Conservation (phyloP, 331 rosid species). For the Malus hybrid region DNA sequence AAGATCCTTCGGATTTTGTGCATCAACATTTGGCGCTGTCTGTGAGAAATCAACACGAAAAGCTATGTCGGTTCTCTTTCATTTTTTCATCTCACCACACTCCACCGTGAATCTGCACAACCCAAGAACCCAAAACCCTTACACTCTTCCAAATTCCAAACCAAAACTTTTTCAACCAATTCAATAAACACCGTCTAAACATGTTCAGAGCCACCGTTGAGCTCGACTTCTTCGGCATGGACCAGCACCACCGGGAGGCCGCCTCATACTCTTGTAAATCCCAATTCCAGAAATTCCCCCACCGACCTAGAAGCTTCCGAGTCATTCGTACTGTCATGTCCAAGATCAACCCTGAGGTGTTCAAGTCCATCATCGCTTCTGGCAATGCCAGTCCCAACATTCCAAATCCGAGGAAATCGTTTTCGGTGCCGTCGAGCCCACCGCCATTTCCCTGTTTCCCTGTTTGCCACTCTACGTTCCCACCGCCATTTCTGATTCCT, state of each 20-base stretch:
- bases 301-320: conserved; percentile 34
- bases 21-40: too few relatives aligned
- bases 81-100: too few relatives aligned
- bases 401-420: neutral
- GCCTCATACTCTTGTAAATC: conserved; percentile 9
- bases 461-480: conserved; percentile 17
- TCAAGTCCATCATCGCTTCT: conserved; percentile 31
- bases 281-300: conserved; percentile 39
- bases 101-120: too few relatives aligned
- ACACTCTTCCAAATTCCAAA: neutral
- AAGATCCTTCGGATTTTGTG: too few relatives aligned
- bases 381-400: neutral
- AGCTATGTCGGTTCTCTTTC: too few relatives aligned
- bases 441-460: neutral
- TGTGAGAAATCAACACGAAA: too few relatives aligned
- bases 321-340: conserved; percentile 32
- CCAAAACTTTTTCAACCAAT: neutral
- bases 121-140: neutral
- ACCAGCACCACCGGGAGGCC: neutral
- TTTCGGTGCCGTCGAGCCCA: conserved; percentile 27
- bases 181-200: neutral
- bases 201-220: conserved; percentile 26
- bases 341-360: conserved; percentile 31
- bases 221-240: conserved; percentile 40
- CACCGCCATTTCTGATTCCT: neutral